These are phyloP conservation scores for Ceratocystis ficicola DNA, from an alignment of 2,329 filamentous ascomycete species.

Conservation along the genomic window DNA sequence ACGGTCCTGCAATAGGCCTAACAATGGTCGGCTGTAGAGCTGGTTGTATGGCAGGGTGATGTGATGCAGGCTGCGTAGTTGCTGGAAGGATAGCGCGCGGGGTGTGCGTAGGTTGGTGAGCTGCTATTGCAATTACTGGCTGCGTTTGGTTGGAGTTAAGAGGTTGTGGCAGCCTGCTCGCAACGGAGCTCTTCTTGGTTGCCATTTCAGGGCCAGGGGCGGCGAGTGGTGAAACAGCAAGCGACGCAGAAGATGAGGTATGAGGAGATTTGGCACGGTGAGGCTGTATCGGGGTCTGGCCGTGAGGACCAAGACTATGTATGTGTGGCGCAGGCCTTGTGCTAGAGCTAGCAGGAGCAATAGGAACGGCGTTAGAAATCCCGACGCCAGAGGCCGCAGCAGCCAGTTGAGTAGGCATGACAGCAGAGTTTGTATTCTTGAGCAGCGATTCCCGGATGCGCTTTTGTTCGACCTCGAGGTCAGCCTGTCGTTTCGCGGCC, in stretches of 20 bases:
- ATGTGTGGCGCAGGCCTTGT: not conserved
- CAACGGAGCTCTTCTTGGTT: conserved; percentile 16
- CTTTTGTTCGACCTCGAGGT: conserved; percentile 17
- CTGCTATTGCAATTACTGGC: not conserved
- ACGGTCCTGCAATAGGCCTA: not conserved
- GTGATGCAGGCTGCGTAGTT: not conserved
- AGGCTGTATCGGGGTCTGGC: not conserved
- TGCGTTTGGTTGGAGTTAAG: conserved; percentile 8
- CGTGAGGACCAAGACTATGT: not conserved
- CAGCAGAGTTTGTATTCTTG: conserved; percentile 10
- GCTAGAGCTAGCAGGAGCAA: conserved; percentile 11
- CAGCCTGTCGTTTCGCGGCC: conserved; percentile 12
- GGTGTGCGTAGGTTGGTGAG: not conserved
- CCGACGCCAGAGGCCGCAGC: conserved; percentile 17
- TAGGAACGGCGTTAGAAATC: conserved; percentile 14
- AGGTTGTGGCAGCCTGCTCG: not conserved
- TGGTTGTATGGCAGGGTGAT: not conserved
- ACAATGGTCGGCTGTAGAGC: not conserved
- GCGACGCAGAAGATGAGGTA: not conserved
- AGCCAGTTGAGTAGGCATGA: conserved; percentile 13
- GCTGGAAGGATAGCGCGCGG: not conserved
- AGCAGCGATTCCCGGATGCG: conserved; percentile 17
- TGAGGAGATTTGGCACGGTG: conserved; percentile 2
- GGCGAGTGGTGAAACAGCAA: conserved; percentile 18
- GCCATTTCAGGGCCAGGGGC: conserved; percentile 18